Evolutionary conservation across 2,329 filamentous ascomycete species (phyloP).

Genomic region (Claviceps quebecensis): DNA sequence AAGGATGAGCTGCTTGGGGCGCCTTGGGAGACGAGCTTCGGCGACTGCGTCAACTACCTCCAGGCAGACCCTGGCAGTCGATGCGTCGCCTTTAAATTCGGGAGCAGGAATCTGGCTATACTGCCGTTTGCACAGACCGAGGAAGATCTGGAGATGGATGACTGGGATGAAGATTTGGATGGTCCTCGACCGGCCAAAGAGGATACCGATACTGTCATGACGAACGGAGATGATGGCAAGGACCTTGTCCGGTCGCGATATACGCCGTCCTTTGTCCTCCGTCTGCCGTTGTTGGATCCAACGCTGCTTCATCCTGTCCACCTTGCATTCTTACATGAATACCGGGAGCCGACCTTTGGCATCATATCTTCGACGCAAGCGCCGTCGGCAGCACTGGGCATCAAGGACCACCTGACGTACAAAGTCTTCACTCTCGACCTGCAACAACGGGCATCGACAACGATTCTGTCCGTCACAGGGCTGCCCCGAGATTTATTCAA

Average conservation of each 20-base stretch:
- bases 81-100: constrained; percentile 91
- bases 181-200: constrained; percentile 45
- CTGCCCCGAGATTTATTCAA: constrained; percentile 79
- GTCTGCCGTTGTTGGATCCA: constrained; percentile 77
- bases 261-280: constrained; percentile 82
- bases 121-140: constrained; percentile 78
- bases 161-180: constrained; percentile 74
- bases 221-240: constrained; percentile 21
- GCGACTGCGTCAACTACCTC: constrained; percentile 65
- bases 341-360: constrained; percentile 93
- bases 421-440: constrained; percentile 92
- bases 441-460: constrained; percentile 84
- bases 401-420: constrained; percentile 77
- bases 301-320: constrained; percentile 78
- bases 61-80: constrained; percentile 81
- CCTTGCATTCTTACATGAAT: constrained; percentile 88
- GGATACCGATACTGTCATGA: constrained; percentile 12
- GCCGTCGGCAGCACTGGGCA: constrained; percentile 63
- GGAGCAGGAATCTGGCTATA: constrained; percentile 76
- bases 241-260: constrained; percentile 45
- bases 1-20: constrained; percentile 74
- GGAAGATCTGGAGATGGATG: constrained; percentile 82
- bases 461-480: constrained; percentile 71
- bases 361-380: constrained; percentile 69
- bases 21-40: constrained; percentile 67